Conservation (phyloP, 805 yeast species). For the Saccharomycopsis guyanensis region DNA sequence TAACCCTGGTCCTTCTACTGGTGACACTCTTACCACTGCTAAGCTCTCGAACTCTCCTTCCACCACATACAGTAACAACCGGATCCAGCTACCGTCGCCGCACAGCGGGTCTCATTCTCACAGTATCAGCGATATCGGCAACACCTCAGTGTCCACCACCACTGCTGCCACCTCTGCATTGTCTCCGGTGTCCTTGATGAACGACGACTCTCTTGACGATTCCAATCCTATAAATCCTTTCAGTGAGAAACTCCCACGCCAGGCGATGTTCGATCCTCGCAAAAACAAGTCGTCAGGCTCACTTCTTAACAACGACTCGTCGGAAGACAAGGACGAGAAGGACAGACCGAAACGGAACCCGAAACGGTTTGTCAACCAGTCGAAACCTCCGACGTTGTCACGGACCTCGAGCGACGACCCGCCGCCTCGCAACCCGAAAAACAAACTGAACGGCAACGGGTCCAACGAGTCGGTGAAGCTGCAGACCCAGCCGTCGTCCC, state of each 20-base stretch:
- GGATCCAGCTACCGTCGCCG: conserved; percentile 20
- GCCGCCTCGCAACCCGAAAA: conserved; percentile 1
- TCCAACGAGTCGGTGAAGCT: not conserved
- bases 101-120: conserved; percentile 5
- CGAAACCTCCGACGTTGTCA: not conserved
- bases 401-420: not conserved
- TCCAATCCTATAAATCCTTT: conserved; percentile 13
- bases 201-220: not conserved
- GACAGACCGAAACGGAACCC: not conserved
- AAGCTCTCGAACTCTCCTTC: conserved; percentile 16
- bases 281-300: conserved; percentile 10
- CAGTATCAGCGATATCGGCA: not conserved
- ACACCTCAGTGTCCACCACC: not conserved
- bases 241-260: not conserved
- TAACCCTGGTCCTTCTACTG: conserved; percentile 2
- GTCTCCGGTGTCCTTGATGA: conserved; percentile 14
- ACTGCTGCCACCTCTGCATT: not conserved
- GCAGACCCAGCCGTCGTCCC: not conserved
- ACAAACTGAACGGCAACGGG: not conserved
- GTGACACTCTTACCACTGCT: not conserved
- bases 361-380: not conserved
- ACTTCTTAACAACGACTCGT: not conserved
- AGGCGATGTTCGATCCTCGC: conserved; percentile 3
- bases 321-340: not conserved
- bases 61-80: conserved; percentile 16